phyloP scores from a whole-genome alignment of 139 green algal genomes.

The Nannochloris sp. region DNA sequence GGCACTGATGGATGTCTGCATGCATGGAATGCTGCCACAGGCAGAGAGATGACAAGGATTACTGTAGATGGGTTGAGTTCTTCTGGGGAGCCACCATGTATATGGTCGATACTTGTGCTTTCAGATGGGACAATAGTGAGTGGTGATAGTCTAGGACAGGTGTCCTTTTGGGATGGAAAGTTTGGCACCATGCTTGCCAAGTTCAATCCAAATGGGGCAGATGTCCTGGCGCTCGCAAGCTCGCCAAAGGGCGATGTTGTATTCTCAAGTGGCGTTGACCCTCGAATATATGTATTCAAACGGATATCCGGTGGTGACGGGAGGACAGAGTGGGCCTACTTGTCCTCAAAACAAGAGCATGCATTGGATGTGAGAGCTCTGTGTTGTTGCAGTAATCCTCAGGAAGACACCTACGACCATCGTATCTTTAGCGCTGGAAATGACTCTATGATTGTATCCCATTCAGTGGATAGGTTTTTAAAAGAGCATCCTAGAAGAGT shows the following conservation, averaged over 20 bases:
- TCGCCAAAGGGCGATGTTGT: constrained; percentile 55
- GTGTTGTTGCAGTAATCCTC: background rate
- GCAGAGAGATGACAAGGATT: constrained; percentile 62
- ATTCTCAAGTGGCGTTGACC: constrained; percentile 80
- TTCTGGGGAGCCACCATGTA: constrained; percentile 33
- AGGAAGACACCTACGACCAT: too few relatives aligned
- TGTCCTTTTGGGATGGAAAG: constrained; percentile 74
- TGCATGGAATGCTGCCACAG: constrained; percentile 41
- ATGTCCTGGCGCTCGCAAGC: constrained; percentile 69
- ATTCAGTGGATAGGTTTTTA: constrained; percentile 40
- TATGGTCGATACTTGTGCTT: constrained; percentile 75
- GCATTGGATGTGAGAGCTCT: constrained; percentile 78
- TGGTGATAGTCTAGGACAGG: constrained; percentile 62
- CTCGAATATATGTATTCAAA: constrained; percentile 45
- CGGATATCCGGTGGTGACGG: constrained; percentile 16
- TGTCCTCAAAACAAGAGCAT: constrained; percentile 69
- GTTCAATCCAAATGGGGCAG: constrained; percentile 60
- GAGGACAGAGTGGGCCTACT: constrained; percentile 52
- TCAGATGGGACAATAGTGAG: constrained; percentile 71
- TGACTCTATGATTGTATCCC: constrained; percentile 60
- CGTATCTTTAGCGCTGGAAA: constrained; percentile 66
- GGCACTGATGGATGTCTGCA: constrained; percentile 62
- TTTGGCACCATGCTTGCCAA: constrained; percentile 65
- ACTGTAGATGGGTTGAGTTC: constrained; percentile 25
- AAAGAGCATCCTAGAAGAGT: constrained; percentile 48